phyloP scores from a whole-genome alignment of 2,329 filamentous ascomycete genomes.

The Blastomyces parvus region DNA sequence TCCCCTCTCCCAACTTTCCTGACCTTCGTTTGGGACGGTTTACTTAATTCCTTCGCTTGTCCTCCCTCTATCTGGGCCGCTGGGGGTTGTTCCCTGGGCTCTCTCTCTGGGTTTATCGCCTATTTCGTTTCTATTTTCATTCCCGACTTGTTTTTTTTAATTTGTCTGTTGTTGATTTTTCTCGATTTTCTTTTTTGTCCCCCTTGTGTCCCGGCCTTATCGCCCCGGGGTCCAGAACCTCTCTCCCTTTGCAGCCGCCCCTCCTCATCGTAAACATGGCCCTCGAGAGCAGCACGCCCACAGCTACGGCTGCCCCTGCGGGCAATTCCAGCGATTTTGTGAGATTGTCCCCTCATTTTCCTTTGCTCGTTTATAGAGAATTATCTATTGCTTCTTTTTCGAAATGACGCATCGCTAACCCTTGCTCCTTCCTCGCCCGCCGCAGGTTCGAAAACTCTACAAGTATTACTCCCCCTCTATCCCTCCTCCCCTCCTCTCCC shows the following conservation, averaged over 20 bases:
- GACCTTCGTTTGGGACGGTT: not conserved
- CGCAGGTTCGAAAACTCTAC: constrained; percentile 91
- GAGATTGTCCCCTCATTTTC: constrained; percentile 38
- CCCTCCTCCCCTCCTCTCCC: constrained; percentile 16
- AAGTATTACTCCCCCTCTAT: constrained; percentile 68
- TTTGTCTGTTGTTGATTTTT: not conserved
- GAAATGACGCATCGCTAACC: constrained; percentile 8
- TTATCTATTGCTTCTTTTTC: constrained; percentile 5
- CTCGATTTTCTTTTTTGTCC: not conserved
- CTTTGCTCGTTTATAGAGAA: not conserved
- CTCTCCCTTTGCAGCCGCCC: constrained; percentile 1
- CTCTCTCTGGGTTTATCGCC: not conserved
- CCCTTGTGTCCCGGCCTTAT: not conserved
- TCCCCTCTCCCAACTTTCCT: constrained; percentile 2
- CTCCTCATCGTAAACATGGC: constrained; percentile 3
- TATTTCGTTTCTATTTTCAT: not conserved
- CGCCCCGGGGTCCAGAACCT: not conserved
- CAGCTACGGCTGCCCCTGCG: constrained; percentile 30
- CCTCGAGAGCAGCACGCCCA: constrained; percentile 12
- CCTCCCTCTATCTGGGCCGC: not conserved
- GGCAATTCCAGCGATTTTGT: constrained; percentile 96
- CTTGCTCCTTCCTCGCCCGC: constrained; percentile 22
- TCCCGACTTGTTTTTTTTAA: not conserved
- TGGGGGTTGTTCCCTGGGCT: not conserved
- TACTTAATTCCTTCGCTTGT: not conserved